phyloP scores from a whole-genome alignment of 2,329 filamentous ascomycete genomes.

The Colletotrichum tanaceti region DNA sequence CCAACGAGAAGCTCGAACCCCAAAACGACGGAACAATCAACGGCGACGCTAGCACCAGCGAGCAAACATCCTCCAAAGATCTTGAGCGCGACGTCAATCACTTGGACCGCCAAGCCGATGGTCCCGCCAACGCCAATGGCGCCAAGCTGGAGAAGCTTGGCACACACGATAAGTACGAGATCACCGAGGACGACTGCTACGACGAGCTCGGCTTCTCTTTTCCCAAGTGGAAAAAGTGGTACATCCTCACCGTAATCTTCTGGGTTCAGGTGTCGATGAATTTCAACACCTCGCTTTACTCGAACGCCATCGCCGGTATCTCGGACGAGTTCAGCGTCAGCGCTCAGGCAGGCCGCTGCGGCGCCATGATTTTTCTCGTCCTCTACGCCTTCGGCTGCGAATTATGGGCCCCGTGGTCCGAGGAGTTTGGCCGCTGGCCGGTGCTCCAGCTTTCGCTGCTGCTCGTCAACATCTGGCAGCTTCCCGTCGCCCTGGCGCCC shows the following conservation, averaged over 20 bases:
- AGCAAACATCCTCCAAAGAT: slow-evolving; percentile 11
- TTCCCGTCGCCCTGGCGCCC: slow-evolving; percentile 77
- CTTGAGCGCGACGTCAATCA: background rate
- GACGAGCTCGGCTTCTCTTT: slow-evolving; percentile 73
- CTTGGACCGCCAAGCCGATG: slow-evolving; percentile 49
- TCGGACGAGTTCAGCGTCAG: slow-evolving; percentile 75
- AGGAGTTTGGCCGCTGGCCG: slow-evolving; percentile 82
- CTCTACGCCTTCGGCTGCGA: slow-evolving; percentile 88
- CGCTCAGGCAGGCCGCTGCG: slow-evolving; percentile 74
- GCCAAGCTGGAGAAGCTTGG: slow-evolving; percentile 50
- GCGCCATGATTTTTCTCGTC: slow-evolving; percentile 82
- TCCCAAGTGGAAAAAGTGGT: slow-evolving; percentile 74
- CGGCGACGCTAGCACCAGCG: slow-evolving; percentile 4
- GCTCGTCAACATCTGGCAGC: slow-evolving; percentile 81
- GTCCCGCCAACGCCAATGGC: slow-evolving; percentile 50
- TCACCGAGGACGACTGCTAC: slow-evolving; percentile 71
- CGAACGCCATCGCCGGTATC: slow-evolving; percentile 75
- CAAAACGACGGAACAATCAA: background rate
- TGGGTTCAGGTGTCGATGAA: slow-evolving; percentile 81
- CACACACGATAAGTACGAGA: slow-evolving; percentile 57
- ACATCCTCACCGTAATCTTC: slow-evolving; percentile 78
- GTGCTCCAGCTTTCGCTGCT: slow-evolving; percentile 79
- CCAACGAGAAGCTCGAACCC: slow-evolving; percentile 53
- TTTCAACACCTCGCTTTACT: slow-evolving; percentile 81
- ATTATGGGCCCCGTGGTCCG: slow-evolving; percentile 88